These are phyloP conservation scores for Blastobotrys petasosporus DNA, from an alignment of 1,139 yeast species.

Conservation along the genomic window DNA sequence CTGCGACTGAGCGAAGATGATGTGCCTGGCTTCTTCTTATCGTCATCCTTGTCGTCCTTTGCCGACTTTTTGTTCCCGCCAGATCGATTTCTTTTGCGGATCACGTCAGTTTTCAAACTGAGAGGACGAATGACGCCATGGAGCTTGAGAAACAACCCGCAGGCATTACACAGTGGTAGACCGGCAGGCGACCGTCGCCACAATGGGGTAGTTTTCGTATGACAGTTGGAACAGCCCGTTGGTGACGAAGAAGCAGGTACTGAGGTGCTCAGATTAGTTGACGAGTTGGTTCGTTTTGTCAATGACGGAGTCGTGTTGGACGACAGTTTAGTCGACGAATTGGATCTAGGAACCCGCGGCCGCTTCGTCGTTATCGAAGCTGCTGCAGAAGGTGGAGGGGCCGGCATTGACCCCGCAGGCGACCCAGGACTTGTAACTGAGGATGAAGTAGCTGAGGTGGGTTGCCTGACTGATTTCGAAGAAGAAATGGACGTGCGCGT, in stretches of 20 bases:
- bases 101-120: slow-evolving; percentile 84
- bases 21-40: neutral
- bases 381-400: no score
- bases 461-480: no score
- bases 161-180: slow-evolving; percentile 89
- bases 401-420: no score
- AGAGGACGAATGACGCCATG: slow-evolving; percentile 94
- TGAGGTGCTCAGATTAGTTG: slow-evolving; percentile 3
- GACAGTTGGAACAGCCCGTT: slow-evolving; percentile 72
- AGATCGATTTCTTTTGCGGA: slow-evolving; percentile 59
- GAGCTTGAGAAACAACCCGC: slow-evolving; percentile 82
- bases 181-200: slow-evolving; percentile 95
- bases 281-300: neutral
- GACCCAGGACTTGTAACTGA: no score
- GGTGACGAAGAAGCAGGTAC: slow-evolving; percentile 14
- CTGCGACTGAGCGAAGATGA: no score
- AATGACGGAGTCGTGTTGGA: neutral
- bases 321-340: neutral
- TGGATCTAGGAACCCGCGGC: no score
- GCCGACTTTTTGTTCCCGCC: slow-evolving; percentile 4
- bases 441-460: no score
- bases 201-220: slow-evolving; percentile 87
- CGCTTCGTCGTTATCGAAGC: no score
- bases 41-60: neutral
- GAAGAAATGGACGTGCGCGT: no score